Conservation (phyloP, 75 land plant genomes). For the Picea glauca region DNA sequence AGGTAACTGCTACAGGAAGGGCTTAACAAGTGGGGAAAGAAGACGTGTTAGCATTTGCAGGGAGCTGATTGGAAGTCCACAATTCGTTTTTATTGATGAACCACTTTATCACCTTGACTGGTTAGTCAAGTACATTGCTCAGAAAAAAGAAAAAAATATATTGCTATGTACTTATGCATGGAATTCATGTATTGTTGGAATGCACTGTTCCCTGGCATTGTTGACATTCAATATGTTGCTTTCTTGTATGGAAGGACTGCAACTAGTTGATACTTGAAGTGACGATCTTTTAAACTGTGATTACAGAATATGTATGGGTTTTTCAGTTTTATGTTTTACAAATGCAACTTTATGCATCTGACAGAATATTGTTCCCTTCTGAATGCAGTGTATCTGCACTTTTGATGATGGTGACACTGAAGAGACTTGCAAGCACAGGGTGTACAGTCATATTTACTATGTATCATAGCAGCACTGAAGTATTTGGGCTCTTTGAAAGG, state of each 20-base stretch:
- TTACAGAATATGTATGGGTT: not conserved
- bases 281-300: not conserved
- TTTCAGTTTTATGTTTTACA: not conserved
- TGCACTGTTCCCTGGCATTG: not conserved
- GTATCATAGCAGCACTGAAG: conserved; percentile 26
- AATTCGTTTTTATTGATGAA: conserved; percentile 30
- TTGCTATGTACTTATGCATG: conserved; percentile 2
- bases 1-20: conserved; percentile 56
- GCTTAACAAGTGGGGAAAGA: conserved; percentile 70
- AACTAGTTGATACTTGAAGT: not conserved
- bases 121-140: conserved; percentile 8
- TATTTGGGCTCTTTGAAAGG: conserved; percentile 21
- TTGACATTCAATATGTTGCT: conserved; percentile 1
- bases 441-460: conserved; percentile 22
- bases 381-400: conserved; percentile 28
- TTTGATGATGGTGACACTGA: conserved; percentile 21
- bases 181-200: not conserved
- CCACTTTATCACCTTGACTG: conserved; percentile 29
- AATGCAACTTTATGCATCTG: not conserved
- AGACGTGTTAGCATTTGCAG: conserved; percentile 76
- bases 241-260: not conserved
- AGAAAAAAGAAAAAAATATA: not conserved
- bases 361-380: not conserved
- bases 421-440: conserved; percentile 24
- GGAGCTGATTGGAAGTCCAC: conserved; percentile 74